Base-by-base conservation (phyloP, 768 basidiomycete genomes). In the Rhodotorula diobovata region DNA sequence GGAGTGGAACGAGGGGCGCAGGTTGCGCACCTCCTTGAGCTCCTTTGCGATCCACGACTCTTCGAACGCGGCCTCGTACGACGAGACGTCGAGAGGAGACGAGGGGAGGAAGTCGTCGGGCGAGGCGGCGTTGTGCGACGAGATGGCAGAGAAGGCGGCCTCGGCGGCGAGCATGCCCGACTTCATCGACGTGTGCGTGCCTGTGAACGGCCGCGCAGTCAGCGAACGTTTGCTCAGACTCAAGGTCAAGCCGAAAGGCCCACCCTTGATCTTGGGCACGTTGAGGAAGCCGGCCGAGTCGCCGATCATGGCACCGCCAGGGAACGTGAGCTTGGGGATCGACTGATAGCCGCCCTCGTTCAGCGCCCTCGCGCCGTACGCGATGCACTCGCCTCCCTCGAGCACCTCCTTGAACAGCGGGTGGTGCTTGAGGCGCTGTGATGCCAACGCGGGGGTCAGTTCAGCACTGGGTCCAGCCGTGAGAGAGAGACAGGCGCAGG, bases 161-260 rank as follows among this genome's bases (percentile, higher is more conserved):
- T 99, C 94, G 2, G 92, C 95, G 39, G 93, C 95, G 30, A 98
- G 84, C 89, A 97, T 97, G 39, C 96, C 96, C 48, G 89, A 91
- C 84, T 98, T 94, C 96, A 99, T 98, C 6, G 95, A 93, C 70
- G 94, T 98, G 79, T 98, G 96, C 0, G 94, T 95, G 37, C 75
- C 73, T 75, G 51, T 34, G 28, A 0, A 32, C 45, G 9, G 41
- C 18, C 21, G 25, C 48, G 14, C 16, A 8, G 59, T 54, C n/a
- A 65, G 30, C 20, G 12, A 11, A 37, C 20, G 16, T 34, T 3
- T 43, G 14, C 18, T 18, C 14, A 50, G 10, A 4, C 14, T 15
- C 4, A 4, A 34, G 34, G 15, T 30, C 12, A 3, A 23, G n/a
- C 6, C 14, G 16, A 21, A 15, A 10, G 10, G 45, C 73, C 4